phyloP scores from a whole-genome alignment of 2,329 filamentous ascomycete species.

The Lecanicillium sp. region DNA sequence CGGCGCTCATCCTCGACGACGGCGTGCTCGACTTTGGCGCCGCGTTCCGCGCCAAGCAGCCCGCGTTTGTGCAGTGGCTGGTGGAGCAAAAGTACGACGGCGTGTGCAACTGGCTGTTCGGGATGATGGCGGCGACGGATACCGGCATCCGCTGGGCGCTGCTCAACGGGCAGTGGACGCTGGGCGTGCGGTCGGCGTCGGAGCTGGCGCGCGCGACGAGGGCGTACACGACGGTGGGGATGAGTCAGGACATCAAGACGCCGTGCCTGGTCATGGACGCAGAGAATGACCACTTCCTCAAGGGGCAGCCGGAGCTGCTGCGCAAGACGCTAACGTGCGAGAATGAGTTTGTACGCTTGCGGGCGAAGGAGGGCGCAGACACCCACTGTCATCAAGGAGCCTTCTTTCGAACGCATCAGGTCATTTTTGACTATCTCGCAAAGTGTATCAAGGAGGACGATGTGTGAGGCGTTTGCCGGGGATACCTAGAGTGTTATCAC shows the following conservation, averaged over 20 bases:
- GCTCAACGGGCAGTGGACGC: slow-evolving; percentile 1
- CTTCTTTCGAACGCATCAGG: slow-evolving; percentile 3
- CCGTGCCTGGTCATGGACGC: slow-evolving; percentile 1
- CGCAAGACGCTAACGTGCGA: background rate
- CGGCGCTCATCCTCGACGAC: slow-evolving; percentile 3
- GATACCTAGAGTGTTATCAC: no score
- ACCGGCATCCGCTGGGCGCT: slow-evolving; percentile 3
- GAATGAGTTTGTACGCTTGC: slow-evolving; percentile 2
- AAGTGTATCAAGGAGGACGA: background rate
- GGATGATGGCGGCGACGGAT: background rate
- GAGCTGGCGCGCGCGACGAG: background rate
- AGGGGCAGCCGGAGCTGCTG: slow-evolving; percentile 2
- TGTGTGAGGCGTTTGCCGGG: background rate
- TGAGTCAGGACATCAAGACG: background rate
- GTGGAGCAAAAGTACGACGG: background rate
- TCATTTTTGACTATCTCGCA: slow-evolving; percentile 3
- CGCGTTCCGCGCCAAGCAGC: slow-evolving; percentile 1
- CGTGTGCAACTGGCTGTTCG: background rate
- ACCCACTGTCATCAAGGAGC: slow-evolving; percentile 4
- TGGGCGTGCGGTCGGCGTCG: slow-evolving; percentile 1
- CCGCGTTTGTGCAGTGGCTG: background rate
- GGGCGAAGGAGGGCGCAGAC: background rate
- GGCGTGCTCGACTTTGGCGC: slow-evolving; percentile 2
- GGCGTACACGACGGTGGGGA: background rate
- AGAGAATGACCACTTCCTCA: slow-evolving; percentile 5